These are phyloP conservation scores for Fusarium dlaminii DNA, from an alignment of 2,329 filamentous ascomycete genomes.

Conservation along the genomic window DNA sequence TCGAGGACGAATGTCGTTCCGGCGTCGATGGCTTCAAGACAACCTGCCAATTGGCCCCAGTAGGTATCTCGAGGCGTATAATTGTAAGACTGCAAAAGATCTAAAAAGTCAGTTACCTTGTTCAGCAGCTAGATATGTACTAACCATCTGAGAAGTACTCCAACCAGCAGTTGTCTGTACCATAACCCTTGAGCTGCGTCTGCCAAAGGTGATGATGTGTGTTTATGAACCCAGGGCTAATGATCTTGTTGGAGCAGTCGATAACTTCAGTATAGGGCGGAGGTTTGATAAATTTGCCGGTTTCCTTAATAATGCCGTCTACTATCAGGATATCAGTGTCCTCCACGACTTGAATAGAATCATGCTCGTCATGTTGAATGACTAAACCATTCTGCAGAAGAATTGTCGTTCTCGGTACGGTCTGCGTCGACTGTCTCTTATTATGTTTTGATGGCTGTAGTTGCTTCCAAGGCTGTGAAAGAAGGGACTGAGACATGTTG, in stretches of 20 bases:
- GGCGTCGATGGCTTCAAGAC: not conserved
- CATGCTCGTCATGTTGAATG: not conserved
- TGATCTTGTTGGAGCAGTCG: slow-evolving; percentile 19
- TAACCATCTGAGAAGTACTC: not conserved
- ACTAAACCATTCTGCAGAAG: not conserved
- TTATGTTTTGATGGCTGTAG: fast-evolving
- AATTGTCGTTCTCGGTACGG: not conserved
- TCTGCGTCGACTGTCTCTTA: not conserved
- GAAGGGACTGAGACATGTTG: not conserved
- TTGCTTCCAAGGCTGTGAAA: not conserved
- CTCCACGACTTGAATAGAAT: not conserved
- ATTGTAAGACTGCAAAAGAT: not conserved
- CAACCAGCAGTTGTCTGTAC: not conserved
- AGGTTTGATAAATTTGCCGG: not conserved
- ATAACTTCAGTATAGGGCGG: not conserved
- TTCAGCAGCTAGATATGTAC: not conserved
- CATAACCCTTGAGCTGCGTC: slow-evolving; percentile 1
- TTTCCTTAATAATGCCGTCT: not conserved
- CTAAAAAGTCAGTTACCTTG: not conserved
- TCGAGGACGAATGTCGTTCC: not conserved
- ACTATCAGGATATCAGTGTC: not conserved
- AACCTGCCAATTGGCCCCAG: not conserved
- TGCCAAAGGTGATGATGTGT: slow-evolving; percentile 32
- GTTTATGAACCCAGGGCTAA: slow-evolving; percentile 24
- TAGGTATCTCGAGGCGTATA: not conserved